Base-by-base conservation (phyloP, 2,329 filamentous ascomycete genomes). In the Neofusicoccum sp. region DNA sequence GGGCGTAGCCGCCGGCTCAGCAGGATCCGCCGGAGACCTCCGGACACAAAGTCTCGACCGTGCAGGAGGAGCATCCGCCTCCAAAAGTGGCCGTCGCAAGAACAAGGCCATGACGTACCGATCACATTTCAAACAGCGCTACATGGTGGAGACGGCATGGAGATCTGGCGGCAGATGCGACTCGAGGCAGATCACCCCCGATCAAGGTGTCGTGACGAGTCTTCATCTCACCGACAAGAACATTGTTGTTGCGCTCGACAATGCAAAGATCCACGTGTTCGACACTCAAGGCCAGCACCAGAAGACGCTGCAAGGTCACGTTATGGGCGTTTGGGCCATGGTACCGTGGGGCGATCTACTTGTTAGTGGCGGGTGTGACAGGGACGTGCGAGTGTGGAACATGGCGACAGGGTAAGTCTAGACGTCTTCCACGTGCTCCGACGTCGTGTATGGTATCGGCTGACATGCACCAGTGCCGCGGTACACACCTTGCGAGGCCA, bases 301-400 rank as follows among this genome's bases (percentile, higher is more conserved):
- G 70, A 92, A 93, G 74, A 97, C 92, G 2, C 80, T 99, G 33
- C 90, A 95, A 73, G 95, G 95, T 9, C 95, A 99, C 79, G 91
- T 98, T 48, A 99, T 99, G 95, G 95, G 95, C 44, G 95, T 99
- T 22, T 99, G 95, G 95, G 95, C 95, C 54, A 98, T 99, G 94
- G 93, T 99, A 29, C 95, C 95, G 6, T 97, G 93, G 91, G 94
- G 92, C 64, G 94, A 99, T 75, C 90, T 92, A 60, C 84, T 99
- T 65, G 95, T 99, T 65, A 97, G 93, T 71, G 95, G 95, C 70
- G 95, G 95, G 5, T 99, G 95, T 75, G 95, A 99, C 79, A 87
- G 95, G 65, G 95, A 99, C 74, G 95, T 99, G 33, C 86, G 95
- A 63, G 95, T 99, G 5, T 99, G 95, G 95, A 91, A 99, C 72